phyloP scores from a whole-genome alignment of 1,139 yeast genomes.

The Candida labiduridarum region DNA sequence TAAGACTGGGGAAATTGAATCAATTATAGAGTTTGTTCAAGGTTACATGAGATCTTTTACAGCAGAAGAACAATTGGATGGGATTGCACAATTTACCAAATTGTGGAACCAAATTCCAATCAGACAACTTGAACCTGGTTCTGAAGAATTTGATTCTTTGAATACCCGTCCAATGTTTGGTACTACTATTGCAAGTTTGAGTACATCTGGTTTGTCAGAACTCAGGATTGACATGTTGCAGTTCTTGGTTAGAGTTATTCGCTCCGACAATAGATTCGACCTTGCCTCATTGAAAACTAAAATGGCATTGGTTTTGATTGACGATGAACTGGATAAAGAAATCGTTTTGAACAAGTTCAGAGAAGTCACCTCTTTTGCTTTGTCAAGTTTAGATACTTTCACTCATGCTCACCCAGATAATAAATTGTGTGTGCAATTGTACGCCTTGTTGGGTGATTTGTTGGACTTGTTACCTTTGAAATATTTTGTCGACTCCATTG shows the following conservation, averaged over 20 bases:
- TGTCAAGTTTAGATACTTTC: slow-evolving; percentile 37
- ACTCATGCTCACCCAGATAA: slow-evolving; percentile 20
- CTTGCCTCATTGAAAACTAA: slow-evolving; percentile 55
- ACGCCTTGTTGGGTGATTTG: slow-evolving; percentile 58
- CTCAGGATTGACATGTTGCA: slow-evolving; percentile 56
- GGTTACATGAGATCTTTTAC: slow-evolving; percentile 68
- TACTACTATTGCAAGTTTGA: slow-evolving; percentile 54
- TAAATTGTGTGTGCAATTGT: slow-evolving; percentile 30
- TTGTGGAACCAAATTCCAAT: slow-evolving; percentile 57
- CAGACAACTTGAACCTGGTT: slow-evolving; percentile 37
- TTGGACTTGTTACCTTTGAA: slow-evolving; percentile 74
- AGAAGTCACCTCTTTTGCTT: slow-evolving; percentile 38
- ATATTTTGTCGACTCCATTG: slow-evolving; percentile 66
- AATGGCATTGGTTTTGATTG: slow-evolving; percentile 58
- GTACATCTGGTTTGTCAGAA: slow-evolving; percentile 48
- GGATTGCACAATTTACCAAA: slow-evolving; percentile 56
- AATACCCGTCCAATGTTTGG: slow-evolving; percentile 66
- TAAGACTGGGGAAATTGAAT: slow-evolving; percentile 64
- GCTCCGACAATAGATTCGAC: slow-evolving; percentile 27
- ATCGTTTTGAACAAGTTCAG: slow-evolving; percentile 47
- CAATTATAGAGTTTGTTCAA: slow-evolving; percentile 70
- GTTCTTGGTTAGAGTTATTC: slow-evolving; percentile 29
- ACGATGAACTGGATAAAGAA: slow-evolving; percentile 29
- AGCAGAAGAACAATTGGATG: slow-evolving; percentile 67
- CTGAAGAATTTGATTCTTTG: slow-evolving; percentile 40